phyloP scores from a whole-genome alignment of 257 asterid genomes.

The Leonotis leonurus region DNA sequence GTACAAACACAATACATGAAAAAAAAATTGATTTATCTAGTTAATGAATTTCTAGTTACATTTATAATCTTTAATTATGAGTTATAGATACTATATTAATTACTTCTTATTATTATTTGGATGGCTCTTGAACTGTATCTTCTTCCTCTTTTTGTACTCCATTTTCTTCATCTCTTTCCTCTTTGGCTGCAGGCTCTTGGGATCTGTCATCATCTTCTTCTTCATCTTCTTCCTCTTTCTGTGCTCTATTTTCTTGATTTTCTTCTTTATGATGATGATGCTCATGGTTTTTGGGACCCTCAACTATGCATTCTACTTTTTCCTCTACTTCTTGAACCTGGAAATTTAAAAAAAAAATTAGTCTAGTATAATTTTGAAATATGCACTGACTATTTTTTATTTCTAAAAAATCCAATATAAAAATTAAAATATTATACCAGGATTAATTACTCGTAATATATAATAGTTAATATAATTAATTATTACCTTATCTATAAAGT shows the following conservation, averaged over 20 bases:
- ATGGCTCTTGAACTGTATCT: neutral
- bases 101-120: neutral
- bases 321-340: slow-evolving; percentile 45
- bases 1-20: too few relatives aligned
- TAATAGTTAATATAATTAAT: neutral
- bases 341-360: neutral
- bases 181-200: neutral
- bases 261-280: slow-evolving; percentile 6
- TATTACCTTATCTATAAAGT: slow-evolving; percentile 43
- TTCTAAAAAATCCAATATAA: too few relatives aligned
- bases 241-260: neutral
- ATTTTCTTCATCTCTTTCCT: neutral
- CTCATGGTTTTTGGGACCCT: slow-evolving; percentile 1
- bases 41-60: neutral
- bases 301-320: slow-evolving; percentile 24
- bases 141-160: neutral
- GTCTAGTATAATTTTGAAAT: neutral
- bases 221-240: neutral
- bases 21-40: too few relatives aligned
- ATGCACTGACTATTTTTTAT: too few relatives aligned
- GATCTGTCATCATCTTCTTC: neutral
- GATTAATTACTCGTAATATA: neutral
- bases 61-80: neutral
- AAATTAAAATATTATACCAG: too few relatives aligned
- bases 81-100: too few relatives aligned